Base-by-base conservation (phyloP, 1,284 basidiomycete species). In the Puccinia coronata region DNA sequence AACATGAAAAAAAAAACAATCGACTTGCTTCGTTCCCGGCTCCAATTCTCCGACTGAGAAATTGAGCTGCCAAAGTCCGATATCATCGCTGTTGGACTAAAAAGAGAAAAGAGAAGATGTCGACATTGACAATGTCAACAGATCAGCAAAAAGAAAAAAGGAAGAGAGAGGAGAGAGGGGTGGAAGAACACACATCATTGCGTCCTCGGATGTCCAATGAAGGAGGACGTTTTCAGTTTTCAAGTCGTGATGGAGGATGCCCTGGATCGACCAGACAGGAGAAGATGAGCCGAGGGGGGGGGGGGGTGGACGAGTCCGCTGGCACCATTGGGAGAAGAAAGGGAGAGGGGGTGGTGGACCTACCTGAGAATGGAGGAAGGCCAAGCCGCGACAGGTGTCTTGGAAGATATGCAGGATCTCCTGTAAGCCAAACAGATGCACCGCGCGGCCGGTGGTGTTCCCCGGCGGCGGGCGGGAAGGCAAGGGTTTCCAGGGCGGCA, bases 211-310 rank as follows among this genome's bases (percentile, higher is more conserved):
- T 83, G 96, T 94, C 91, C 93, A 95, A 16, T 95, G 95, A 61
- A 98, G 86, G 6, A 98, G 87, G 1, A 97, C 93, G 84, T 98
- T 98, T 6, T 93, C 94, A 18, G 95, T 95, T 86, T 97, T 96
- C 82, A 96, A 87, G 84, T 97, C 95, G 5, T 97, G 90, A 85
- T 98, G 95, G 43, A 98, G 85, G 57, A 97, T 73, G 25, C 78
- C 78, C 70, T 73, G 28, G n/a, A 12, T 25, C 14, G 43, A n/a
- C 2, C 63, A 59, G 14, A 49, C 55, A 16, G 6, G 8, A 57
- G 5, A 57, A 12, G 43, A 43, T 16, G 23, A n/a, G 36, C 43
- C n/a, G n/a, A n/a, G n/a, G n/a, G n/a, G n/a, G n/a, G n/a, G n/a
- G n/a, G n/a, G n/a, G n/a, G n/a, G n/a, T n/a, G n/a, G n/a, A n/a